phyloP scores from a whole-genome alignment of 1,284 basidiomycete species.

The Irpex sp. region DNA sequence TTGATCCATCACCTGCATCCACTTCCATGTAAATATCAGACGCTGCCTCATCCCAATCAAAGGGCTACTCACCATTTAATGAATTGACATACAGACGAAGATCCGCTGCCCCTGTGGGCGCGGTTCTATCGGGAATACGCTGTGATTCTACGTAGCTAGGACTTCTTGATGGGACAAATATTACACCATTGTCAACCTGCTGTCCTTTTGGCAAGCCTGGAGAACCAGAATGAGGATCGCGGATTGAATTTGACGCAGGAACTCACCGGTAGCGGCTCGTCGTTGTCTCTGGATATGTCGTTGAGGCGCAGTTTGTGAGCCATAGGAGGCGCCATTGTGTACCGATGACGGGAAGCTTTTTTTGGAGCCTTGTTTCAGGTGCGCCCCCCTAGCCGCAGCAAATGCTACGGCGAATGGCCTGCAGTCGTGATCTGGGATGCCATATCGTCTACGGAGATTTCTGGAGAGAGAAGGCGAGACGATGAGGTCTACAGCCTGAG shows the following conservation, averaged over 20 bases:
- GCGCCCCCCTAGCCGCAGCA: slow-evolving; percentile 55
- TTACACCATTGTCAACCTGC: background rate
- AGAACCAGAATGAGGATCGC: background rate
- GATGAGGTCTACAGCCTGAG: slow-evolving; percentile 9
- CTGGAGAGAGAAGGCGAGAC: slow-evolving; percentile 24
- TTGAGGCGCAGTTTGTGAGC: slow-evolving; percentile 1
- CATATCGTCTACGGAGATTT: slow-evolving; percentile 64
- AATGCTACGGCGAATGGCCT: slow-evolving; percentile 81
- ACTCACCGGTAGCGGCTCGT: background rate
- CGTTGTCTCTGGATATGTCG: background rate
- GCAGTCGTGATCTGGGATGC: slow-evolving; percentile 76
- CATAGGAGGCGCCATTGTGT: slow-evolving; percentile 1
- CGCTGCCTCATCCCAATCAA: background rate
- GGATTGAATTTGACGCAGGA: background rate
- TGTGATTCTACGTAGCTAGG: slow-evolving; percentile 8
- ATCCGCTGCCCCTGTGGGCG: slow-evolving; percentile 4
- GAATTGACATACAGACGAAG: background rate
- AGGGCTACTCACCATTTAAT: background rate
- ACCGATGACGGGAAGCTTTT: slow-evolving; percentile 4
- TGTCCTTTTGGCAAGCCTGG: background rate
- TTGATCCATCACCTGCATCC: background rate
- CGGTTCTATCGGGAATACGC: slow-evolving; percentile 6
- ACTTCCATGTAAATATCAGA: background rate
- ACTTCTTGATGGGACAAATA: background rate
- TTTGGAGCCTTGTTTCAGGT: slow-evolving; percentile 33